Evolutionary conservation across 202 grass and related monocot species (phyloP), one percentile per base, ranked within the genome.

Genomic region (Schoenoplectus tabernaemontani): DNA sequence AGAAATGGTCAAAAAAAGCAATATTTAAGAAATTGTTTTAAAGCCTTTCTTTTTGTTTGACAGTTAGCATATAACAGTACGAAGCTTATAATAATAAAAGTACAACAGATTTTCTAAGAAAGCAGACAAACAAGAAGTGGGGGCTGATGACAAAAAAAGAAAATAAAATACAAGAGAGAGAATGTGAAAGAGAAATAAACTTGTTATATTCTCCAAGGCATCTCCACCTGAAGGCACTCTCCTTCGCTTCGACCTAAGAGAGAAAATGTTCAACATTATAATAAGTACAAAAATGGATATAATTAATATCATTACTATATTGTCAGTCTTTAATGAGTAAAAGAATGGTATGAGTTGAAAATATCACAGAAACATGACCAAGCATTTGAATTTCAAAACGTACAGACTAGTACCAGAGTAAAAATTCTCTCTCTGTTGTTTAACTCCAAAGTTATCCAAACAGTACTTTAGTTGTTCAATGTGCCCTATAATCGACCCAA

Each of bases 181-280:
- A 43, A 51, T 36, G 38, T 23, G 28, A 46, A 70, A 33, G 17
- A 79, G 20, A 76, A 76, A 30, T 78, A 86, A 84, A 19, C 91
- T 77, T 1, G 89, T 83, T 43, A 98, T 81, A 22, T 88, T 82
- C 61, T 98, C 95, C 57, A 86, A 50, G n/a, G 89, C 74, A 86
- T 98, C 95, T 53, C 95, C 89, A 84, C 84, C 84, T 28, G 91
- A 87, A 17, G 86, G 75, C 12, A 95, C 88, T 58, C 95, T 89
- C 84, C 89, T 91, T 76, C 95, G 89, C 86, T 98, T 98, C 17
- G 95, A 95, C 64, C 95, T 98, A 87, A 65, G 16, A 81, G 33
- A 53, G 51, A 34, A 65, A 50, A 4, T 19, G 2, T 13, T 50
- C 13, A 50, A 50, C 13, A 46, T 50, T n/a, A 64, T 4, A 61